Percentiles rank a stretch among this genome's conserved stretches.
Conservation (phyloP, 106 monocot genomes). For the Dactylorhiza incarnata region DNA sequence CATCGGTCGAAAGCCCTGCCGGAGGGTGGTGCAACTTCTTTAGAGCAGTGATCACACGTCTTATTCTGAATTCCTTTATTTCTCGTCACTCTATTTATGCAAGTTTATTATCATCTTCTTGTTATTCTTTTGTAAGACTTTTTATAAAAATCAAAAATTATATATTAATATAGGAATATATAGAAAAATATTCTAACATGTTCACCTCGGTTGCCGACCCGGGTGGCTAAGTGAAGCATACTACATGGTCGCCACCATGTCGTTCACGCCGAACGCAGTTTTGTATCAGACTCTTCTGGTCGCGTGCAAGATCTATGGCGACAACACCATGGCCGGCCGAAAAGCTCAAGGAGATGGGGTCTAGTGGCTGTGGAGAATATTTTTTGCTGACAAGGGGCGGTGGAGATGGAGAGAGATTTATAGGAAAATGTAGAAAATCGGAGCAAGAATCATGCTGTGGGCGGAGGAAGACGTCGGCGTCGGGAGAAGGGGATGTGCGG, state of each 20-base stretch:
- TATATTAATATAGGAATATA: too few relatives aligned
- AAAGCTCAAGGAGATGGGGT: conserved; percentile 48
- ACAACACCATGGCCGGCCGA: conserved; percentile 55
- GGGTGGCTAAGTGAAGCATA: conserved; percentile 59
- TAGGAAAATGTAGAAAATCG: conserved; percentile 46
- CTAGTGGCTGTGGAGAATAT: conserved; percentile 61
- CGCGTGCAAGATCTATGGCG: conserved; percentile 54
- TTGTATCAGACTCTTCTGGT: conserved; percentile 89
- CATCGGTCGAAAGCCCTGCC: too few relatives aligned
- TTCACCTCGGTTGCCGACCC: conserved; percentile 62
- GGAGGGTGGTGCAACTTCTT: too few relatives aligned
- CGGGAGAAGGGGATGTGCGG: too few relatives aligned
- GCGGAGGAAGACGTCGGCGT: too few relatives aligned
- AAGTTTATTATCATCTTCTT: too few relatives aligned
- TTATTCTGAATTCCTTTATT: too few relatives aligned
- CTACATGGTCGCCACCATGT: conserved; percentile 44
- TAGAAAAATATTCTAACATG: too few relatives aligned
- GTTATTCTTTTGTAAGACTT: too few relatives aligned
- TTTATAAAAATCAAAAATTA: too few relatives aligned
- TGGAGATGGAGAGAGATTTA: conserved; percentile 58
- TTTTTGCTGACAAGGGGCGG: conserved; percentile 71
- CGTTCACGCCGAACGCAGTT: conserved; percentile 41
- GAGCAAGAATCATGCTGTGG: conserved; percentile 31
- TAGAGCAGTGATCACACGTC: too few relatives aligned
- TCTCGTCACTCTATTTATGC: too few relatives aligned